Base-by-base conservation (phyloP, 441 rosid genomes). In the Jatropha podagrica region DNA sequence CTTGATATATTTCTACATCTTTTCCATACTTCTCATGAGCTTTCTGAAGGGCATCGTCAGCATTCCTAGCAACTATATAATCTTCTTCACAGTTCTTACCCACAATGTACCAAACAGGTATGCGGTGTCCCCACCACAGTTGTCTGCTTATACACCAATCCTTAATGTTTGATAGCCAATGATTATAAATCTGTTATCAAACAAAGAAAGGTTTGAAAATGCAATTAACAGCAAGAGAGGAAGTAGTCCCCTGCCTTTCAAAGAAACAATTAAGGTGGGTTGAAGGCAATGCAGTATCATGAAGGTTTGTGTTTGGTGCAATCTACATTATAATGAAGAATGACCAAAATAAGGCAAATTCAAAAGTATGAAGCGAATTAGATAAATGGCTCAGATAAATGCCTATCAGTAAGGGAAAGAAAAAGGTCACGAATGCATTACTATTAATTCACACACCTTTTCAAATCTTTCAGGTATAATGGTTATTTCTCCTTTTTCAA, bases 61-160 rank as follows among this genome's bases (percentile, higher is more conserved):
- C 84, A 85, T 75, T 85, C 85, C 79, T 85, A 49, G 99, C 97
- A 82, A 95, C 95, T 78, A 95, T 82, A 83, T 89, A 93, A 78
- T 90, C 95, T 81, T 89, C 99, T 86, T 92, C 97, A 72, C 85
- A 82, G 76, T 89, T 91, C 85, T 86, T 93, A 73, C 99, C 99
- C 73, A 78, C 92, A 78, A 95, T 86, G 75, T 95, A 93, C 98
- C 99, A 95, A 83, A 95, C 97, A 56, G 98, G 99, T 86, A 95
- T 93, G 58, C 98, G 97, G 80, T 95, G 97, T 62, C 98, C 98
- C 99, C 98, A 92, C 99, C 99, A 95, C 6, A 95, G 86, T 74
- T 95, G 98, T 80, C 98, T 90, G 83, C 99, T 95, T 85, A 95
- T 93, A 83, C 99, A 95, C 99, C 99, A 95, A 81, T 95, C 99